A percentile compares a stretch with the other conserved stretches of the same genome.
These are phyloP conservation scores for Dorcoceras hygrometricum DNA, from an alignment of 257 asterid genomes.

Conservation along the genomic window DNA sequence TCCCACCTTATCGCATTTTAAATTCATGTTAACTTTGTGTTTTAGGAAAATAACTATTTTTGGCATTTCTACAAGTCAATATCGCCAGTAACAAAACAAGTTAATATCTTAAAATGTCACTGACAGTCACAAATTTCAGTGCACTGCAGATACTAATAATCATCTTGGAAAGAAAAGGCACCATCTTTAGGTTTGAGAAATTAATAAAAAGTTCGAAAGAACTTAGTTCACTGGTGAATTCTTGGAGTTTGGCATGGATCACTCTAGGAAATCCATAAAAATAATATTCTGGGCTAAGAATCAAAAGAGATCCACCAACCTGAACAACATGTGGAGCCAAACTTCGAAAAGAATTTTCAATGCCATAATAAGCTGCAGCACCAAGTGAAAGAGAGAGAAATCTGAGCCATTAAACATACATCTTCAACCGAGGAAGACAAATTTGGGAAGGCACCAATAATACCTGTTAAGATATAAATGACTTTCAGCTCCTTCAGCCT, in stretches of 20 bases:
- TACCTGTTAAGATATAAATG: constrained; percentile 78
- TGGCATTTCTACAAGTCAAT: neutral
- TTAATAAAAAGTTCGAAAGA: too few species aligned
- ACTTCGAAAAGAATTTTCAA: constrained; percentile 67
- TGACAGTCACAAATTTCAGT: constrained; percentile 7
- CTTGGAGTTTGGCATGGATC: constrained; percentile 21
- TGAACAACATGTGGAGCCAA: constrained; percentile 82
- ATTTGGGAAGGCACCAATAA: constrained; percentile 24
- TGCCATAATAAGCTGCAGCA: constrained; percentile 80
- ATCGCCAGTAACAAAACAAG: constrained; percentile 4
- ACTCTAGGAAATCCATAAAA: constrained; percentile 1
- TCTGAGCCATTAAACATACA: constrained; percentile 23
- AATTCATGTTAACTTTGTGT: neutral
- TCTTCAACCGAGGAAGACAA: constrained; percentile 23
- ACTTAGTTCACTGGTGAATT: constrained; percentile 1
- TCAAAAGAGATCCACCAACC: constrained; percentile 39
- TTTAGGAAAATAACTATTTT: neutral
- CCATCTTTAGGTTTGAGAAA: neutral
- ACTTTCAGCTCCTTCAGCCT: constrained; percentile 71
- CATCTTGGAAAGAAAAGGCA: neutral
- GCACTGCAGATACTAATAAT: constrained; percentile 2
- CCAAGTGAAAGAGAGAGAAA: constrained; percentile 21
- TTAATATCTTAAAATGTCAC: constrained; percentile 1
- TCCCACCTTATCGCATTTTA: constrained; percentile 8
- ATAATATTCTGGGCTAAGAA: constrained; percentile 9